Percentiles rank a stretch among this genome's conserved stretches.
Evolutionary conservation across 108 stramenopile genomes (phyloP).

Genomic region (Cyclotella choctawhatcheeana): DNA sequence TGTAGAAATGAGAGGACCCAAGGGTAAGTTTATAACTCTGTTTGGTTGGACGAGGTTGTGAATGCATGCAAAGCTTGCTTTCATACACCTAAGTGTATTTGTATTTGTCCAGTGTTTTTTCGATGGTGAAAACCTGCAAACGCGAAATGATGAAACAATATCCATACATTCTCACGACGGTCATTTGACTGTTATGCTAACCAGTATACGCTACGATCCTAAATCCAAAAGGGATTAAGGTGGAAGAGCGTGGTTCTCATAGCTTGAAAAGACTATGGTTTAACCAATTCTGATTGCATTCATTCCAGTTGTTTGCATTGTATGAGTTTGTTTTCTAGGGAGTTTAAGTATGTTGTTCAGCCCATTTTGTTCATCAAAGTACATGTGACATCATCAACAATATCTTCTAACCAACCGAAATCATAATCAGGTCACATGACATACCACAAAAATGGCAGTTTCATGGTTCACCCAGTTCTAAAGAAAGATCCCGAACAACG

Average conservation of each 20-base stretch:
- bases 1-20: constrained; percentile 86
- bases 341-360: no score
- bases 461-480: constrained; percentile 68
- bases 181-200: constrained; percentile 29
- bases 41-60: neutral
- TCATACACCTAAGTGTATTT: neutral
- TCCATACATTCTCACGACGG: constrained; percentile 49
- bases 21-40: constrained; percentile 47
- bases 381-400: no score
- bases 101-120: neutral
- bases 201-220: constrained; percentile 9
- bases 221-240: constrained; percentile 21
- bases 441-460: constrained; percentile 72
- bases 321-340: no score
- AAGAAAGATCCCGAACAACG: constrained; percentile 69
- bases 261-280: constrained; percentile 35
- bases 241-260: constrained; percentile 5
- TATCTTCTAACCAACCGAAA: no score
- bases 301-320: neutral
- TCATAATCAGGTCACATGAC: constrained; percentile 66
- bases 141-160: constrained; percentile 26
- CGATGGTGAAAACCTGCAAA: neutral
- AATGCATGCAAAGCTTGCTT: neutral
- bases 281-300: constrained; percentile 26
- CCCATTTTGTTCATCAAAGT: no score